phyloP scores from a whole-genome alignment of 495 filamentous ascomycete species.

The Terfezia claveryi region DNA sequence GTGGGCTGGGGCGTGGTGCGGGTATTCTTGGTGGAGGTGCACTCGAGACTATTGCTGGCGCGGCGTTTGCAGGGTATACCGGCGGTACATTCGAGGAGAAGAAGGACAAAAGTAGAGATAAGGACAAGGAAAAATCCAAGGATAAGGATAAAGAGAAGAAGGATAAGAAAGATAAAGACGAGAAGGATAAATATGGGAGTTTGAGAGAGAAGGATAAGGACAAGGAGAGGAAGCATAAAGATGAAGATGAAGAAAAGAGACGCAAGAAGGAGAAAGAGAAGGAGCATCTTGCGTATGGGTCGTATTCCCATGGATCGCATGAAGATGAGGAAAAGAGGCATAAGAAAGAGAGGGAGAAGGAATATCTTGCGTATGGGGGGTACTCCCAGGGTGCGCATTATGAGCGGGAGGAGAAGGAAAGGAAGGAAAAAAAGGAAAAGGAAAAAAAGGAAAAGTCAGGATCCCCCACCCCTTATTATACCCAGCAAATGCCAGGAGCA shows the following conservation, averaged over 20 bases:
- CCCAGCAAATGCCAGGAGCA: neutral
- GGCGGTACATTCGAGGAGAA: neutral
- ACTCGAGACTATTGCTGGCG: neutral
- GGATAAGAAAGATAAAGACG: slow-evolving; percentile 6
- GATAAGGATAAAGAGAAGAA: slow-evolving; percentile 5
- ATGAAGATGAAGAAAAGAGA: neutral
- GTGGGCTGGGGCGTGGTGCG: neutral
- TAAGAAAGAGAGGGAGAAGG: neutral
- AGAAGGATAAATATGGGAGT: slow-evolving; percentile 11
- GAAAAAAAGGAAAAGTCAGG: neutral
- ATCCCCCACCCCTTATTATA: neutral
- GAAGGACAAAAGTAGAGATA: neutral
- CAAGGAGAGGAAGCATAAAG: slow-evolving; percentile 2
- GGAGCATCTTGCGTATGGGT: neutral
- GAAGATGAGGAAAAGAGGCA: neutral
- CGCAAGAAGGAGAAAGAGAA: neutral
- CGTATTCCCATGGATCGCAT: neutral
- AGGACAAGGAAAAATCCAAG: neutral
- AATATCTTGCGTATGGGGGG: neutral
- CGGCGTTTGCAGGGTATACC: neutral
- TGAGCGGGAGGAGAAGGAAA: neutral
- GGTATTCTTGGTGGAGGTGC: neutral
- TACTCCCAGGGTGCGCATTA: neutral
- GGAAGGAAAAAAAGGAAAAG: neutral
- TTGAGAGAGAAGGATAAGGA: slow-evolving; percentile 8